Conservation (phyloP, 441 rosid species). For the Brassica hybrid region DNA sequence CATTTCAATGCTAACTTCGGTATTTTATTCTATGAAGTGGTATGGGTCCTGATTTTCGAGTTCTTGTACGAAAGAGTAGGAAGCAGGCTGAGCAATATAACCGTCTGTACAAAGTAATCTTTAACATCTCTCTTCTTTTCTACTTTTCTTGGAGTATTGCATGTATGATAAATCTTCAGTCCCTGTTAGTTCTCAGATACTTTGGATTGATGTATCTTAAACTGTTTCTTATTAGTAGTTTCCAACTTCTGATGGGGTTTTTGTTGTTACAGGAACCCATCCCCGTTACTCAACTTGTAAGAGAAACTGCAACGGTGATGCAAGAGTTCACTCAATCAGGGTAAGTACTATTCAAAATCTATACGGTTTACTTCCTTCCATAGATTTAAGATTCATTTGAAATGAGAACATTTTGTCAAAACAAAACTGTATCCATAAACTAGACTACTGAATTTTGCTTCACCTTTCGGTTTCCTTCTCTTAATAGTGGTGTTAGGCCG, state of each 20-base stretch:
- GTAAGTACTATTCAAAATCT: slow-evolving; percentile 46
- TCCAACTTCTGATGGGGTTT: slow-evolving; percentile 8
- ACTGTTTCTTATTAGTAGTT: not conserved
- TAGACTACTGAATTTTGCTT: too few species aligned
- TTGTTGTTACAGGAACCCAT: slow-evolving; percentile 63
- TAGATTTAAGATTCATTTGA: too few species aligned
- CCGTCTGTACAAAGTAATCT: slow-evolving; percentile 77
- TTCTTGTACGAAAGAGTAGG: slow-evolving; percentile 96
- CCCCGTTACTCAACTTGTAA: slow-evolving; percentile 94
- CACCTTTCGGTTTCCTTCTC: slow-evolving; percentile 19
- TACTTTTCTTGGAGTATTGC: not conserved
- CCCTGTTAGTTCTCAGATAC: slow-evolving; percentile 18
- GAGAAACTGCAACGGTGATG: slow-evolving; percentile 98
- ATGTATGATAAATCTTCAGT: not conserved
- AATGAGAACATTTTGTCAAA: too few species aligned
- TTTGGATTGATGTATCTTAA: not conserved
- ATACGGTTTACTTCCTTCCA: not conserved
- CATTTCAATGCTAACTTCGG: slow-evolving; percentile 1
- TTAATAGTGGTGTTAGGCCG: slow-evolving; percentile 64
- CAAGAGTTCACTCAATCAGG: slow-evolving; percentile 99
- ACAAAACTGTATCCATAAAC: too few species aligned
- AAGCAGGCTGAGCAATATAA: slow-evolving; percentile 98
- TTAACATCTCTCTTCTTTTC: not conserved
- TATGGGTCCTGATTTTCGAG: slow-evolving; percentile 99
- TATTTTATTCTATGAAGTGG: slow-evolving; percentile 60